phyloP scores from a whole-genome alignment of 352 stramenopile species.

The Globisporangium canariense region DNA sequence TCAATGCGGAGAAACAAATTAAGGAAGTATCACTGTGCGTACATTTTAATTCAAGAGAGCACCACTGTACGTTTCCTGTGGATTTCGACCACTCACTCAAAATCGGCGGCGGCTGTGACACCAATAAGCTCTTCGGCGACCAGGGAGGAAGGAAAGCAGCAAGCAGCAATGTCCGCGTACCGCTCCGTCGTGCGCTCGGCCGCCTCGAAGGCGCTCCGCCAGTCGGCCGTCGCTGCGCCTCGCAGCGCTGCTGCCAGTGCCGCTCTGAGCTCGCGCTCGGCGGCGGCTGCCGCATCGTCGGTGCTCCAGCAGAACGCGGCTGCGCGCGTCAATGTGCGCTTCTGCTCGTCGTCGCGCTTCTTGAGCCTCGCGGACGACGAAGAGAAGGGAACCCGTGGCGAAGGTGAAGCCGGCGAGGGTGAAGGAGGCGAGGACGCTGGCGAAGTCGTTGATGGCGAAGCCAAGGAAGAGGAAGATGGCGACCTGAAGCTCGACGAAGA shows the following conservation, averaged over 20 bases:
- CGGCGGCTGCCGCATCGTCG: conserved; percentile 3
- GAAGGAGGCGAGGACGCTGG: conserved; percentile 17
- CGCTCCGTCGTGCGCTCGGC: conserved; percentile 22
- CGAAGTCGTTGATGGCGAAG: conserved; percentile 26
- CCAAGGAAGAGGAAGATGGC: conserved; percentile 52
- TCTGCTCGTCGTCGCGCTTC: conserved; percentile 69
- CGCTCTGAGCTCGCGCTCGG: conserved; percentile 1
- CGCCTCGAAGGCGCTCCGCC: conserved; percentile 16
- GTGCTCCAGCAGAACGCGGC: not conserved
- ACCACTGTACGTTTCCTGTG: not conserved
- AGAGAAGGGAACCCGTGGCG: conserved; percentile 19
- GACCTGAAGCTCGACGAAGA: conserved; percentile 60
- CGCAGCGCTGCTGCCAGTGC: not conserved
- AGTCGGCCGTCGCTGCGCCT: conserved; percentile 6
- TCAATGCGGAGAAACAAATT: not conserved
- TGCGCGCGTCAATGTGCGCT: conserved; percentile 18
- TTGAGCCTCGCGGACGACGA: conserved; percentile 67
- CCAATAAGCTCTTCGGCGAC: not conserved
- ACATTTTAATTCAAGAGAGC: too few species aligned
- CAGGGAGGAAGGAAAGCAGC: conserved; percentile 5
- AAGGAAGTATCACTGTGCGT: not conserved
- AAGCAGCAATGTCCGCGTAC: conserved; percentile 25
- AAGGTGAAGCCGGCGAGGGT: conserved; percentile 19
- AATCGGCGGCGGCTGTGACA: not conserved
- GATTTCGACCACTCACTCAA: not conserved